Evolutionary conservation across 1,284 basidiomycete species (phyloP).

Genomic region (Sporisorium reilianum): DNA sequence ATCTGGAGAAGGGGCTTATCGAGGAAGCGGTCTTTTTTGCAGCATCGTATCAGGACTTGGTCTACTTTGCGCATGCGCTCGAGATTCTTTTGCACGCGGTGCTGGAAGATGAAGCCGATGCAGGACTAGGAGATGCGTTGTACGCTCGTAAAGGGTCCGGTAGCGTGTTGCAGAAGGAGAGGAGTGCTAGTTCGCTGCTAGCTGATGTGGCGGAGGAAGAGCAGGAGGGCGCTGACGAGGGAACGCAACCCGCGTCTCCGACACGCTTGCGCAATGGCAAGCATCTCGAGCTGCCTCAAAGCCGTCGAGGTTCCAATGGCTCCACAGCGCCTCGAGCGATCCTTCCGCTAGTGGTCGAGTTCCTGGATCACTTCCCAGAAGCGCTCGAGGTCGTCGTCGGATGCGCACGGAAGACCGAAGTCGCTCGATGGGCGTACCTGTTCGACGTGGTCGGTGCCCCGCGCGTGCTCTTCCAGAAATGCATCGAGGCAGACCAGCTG

Average conservation of each 20-base stretch:
- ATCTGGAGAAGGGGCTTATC: conserved; percentile 73
- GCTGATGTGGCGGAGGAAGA: conserved; percentile 47
- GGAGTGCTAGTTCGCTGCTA: conserved; percentile 39
- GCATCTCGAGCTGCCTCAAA: conserved; percentile 20
- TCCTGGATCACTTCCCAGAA: conserved; percentile 92
- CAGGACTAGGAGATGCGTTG: conserved; percentile 35
- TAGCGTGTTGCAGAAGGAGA: conserved; percentile 39
- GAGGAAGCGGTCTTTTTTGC: conserved; percentile 82
- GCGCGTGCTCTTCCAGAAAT: conserved; percentile 88
- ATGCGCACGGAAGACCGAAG: conserved; percentile 96
- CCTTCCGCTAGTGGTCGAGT: conserved; percentile 82
- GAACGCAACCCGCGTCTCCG: not conserved
- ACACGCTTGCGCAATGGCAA: conserved; percentile 5
- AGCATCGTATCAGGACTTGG: conserved; percentile 84
- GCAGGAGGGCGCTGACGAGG: conserved; percentile 3
- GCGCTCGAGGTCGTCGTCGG: conserved; percentile 92
- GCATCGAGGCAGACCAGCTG: conserved; percentile 79
- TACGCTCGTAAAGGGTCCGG: conserved; percentile 39
- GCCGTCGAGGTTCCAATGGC: conserved; percentile 18
- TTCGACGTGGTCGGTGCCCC: conserved; percentile 93
- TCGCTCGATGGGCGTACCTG: conserved; percentile 87
- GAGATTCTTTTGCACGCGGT: conserved; percentile 94
- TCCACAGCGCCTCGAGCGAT: conserved; percentile 70
- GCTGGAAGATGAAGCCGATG: conserved; percentile 85
- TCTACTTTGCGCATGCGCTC: conserved; percentile 93